Evolutionary conservation across 257 asterid species (phyloP).

Genomic region (Verbena officinalis): DNA sequence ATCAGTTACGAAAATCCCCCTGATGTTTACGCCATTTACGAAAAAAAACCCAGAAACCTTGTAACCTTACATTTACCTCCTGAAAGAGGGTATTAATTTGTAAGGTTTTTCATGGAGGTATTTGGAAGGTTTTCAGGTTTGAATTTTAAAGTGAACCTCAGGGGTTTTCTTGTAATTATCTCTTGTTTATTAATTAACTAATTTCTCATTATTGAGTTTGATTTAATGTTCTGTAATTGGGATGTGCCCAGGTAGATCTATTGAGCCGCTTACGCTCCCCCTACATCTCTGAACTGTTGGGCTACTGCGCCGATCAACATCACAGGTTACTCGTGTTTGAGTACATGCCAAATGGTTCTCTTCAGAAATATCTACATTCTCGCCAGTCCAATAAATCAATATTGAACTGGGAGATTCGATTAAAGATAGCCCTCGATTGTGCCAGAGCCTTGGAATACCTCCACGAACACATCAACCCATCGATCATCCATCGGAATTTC

Average conservation of each 20-base stretch:
- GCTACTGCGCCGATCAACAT: conserved; percentile 86
- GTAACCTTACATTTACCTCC: no score
- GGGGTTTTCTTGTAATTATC: no score
- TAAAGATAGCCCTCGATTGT: conserved; percentile 70
- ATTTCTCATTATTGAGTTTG: no score
- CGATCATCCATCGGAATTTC: conserved; percentile 77
- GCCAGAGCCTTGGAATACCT: conserved; percentile 74
- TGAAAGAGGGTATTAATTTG: no score
- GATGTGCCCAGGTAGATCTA: conserved; percentile 63
- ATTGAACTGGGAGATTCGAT: conserved; percentile 62
- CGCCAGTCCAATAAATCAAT: conserved; percentile 10
- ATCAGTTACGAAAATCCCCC: no score
- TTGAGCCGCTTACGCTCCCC: conserved; percentile 66
- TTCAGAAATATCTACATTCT: conserved; percentile 59
- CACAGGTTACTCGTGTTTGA: conserved; percentile 67
- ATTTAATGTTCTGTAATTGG: neutral
- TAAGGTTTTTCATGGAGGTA: no score
- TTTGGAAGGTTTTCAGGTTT: no score
- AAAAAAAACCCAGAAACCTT: no score
- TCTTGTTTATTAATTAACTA: no score
- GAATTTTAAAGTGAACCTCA: no score
- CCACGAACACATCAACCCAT: conserved; percentile 71
- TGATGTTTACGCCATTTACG: no score
- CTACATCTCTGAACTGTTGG: conserved; percentile 62
- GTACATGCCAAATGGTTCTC: conserved; percentile 63